Conservation (phyloP, 164 flowering plant genomes). For the Vitis labrusca region DNA sequence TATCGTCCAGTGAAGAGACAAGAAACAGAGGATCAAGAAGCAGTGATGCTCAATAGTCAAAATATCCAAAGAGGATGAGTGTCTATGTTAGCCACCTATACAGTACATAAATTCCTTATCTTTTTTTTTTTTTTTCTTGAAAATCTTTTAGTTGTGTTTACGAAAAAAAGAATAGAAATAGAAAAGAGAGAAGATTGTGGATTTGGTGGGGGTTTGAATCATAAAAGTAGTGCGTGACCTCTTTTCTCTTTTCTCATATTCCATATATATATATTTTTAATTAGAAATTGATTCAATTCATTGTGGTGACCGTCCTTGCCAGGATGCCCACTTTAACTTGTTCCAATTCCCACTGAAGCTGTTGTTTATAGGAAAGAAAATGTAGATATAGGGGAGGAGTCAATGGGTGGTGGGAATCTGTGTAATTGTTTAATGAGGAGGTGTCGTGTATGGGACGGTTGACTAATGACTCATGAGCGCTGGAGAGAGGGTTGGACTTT, state of each 20-base stretch:
- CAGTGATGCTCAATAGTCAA: background rate
- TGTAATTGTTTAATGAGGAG: background rate
- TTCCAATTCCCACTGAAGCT: conserved; percentile 10
- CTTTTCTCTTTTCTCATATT: background rate
- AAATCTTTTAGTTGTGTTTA: conserved; percentile 6
- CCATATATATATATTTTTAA: background rate
- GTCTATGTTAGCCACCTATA: background rate
- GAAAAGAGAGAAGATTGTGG: conserved; percentile 13
- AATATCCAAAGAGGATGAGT: conserved; percentile 3
- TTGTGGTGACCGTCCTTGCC: conserved; percentile 7
- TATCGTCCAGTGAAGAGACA: background rate
- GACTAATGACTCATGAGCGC: background rate
- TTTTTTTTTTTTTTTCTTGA: background rate
- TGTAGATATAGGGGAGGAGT: no score
- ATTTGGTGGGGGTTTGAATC: conserved; percentile 30
- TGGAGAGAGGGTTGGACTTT: background rate
- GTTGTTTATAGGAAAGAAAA: background rate
- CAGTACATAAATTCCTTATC: conserved; percentile 1
- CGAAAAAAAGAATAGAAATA: background rate
- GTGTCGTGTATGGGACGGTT: conserved; percentile 8
- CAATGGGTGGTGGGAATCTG: no score
- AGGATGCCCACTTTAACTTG: conserved; percentile 9
- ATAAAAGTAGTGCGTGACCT: conserved; percentile 14
- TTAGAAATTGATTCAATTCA: background rate
- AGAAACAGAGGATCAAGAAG: background rate